These are phyloP conservation scores for Ogataea ganodermae DNA, from an alignment of 805 yeast species.

Conservation along the genomic window DNA sequence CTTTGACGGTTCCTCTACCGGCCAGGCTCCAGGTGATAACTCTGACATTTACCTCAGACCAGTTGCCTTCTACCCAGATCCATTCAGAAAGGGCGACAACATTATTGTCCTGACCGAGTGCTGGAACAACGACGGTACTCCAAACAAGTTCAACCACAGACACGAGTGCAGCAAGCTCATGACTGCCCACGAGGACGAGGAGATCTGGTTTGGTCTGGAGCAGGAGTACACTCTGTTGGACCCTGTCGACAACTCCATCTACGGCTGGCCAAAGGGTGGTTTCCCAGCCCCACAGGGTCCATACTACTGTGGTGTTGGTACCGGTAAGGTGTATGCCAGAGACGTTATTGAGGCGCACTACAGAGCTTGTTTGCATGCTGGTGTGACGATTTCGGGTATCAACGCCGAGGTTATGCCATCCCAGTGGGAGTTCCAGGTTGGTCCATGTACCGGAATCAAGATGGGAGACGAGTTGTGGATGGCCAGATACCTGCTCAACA, in stretches of 20 bases:
- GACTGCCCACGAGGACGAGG: slow-evolving; percentile 83
- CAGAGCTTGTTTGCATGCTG: slow-evolving; percentile 95
- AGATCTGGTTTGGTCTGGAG: slow-evolving; percentile 97
- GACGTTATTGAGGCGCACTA: slow-evolving; percentile 99
- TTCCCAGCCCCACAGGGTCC: slow-evolving; percentile 99
- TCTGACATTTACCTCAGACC: slow-evolving; percentile 95
- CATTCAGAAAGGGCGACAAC: slow-evolving; percentile 98
- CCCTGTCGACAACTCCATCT: slow-evolving; percentile 74
- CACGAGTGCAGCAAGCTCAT: slow-evolving; percentile 93
- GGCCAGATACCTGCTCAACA: slow-evolving; percentile 87
- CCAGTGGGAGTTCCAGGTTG: slow-evolving; percentile 99
- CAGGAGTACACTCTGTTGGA: slow-evolving; percentile 98
- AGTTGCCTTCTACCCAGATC: slow-evolving; percentile 93
- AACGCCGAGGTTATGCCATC: slow-evolving; percentile 99
- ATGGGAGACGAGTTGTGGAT: slow-evolving; percentile 99
- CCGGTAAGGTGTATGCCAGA: slow-evolving; percentile 97
- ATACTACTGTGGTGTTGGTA: slow-evolving; percentile 99
- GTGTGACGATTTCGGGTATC: slow-evolving; percentile 89
- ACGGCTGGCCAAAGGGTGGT: slow-evolving; percentile 99
- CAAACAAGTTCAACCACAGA: slow-evolving; percentile 98
- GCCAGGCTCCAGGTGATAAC: slow-evolving; percentile 98
- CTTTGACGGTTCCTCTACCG: slow-evolving; percentile 98
- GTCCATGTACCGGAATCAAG: slow-evolving; percentile 91
- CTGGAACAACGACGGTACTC: slow-evolving; percentile 98
- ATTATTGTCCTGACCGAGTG: slow-evolving; percentile 93